These are phyloP conservation scores for Cronartium quercuum DNA, from an alignment of 1,284 basidiomycete species.

Conservation along the genomic window DNA sequence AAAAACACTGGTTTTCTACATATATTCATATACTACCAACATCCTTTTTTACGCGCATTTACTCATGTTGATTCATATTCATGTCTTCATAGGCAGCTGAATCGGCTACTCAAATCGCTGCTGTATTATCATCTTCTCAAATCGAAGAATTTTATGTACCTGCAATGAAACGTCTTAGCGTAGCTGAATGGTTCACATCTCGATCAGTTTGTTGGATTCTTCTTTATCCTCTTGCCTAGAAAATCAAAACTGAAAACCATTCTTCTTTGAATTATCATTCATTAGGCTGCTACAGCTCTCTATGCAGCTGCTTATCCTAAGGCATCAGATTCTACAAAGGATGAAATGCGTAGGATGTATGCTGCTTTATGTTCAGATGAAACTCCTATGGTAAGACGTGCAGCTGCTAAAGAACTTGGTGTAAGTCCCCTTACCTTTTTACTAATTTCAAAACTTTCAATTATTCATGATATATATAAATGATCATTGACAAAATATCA, in stretches of 20 bases:
- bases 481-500: neutral
- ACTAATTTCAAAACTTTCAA: neutral
- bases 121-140: constrained; percentile 68
- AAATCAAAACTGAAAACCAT: neutral
- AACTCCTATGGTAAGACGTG: constrained; percentile 97
- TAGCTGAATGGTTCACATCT: constrained; percentile 99
- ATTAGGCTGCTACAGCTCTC: constrained; percentile 89
- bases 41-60: constrained; percentile 2
- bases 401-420: constrained; percentile 91
- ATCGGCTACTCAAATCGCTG: constrained; percentile 86
- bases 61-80: neutral
- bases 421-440: constrained; percentile 56
- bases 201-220: constrained; percentile 9
- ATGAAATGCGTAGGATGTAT: constrained; percentile 83
- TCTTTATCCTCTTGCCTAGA: neutral
- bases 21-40: constrained; percentile 40
- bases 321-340: constrained; percentile 68
- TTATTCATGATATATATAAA: neutral
- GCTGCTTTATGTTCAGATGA: constrained; percentile 80
- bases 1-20: neutral
- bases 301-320: constrained; percentile 87
- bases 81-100: constrained; percentile 70
- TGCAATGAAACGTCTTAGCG: constrained; percentile 77
- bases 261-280: constrained; percentile 42
- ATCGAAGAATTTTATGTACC: constrained; percentile 90